A percentile compares a stretch with the other conserved stretches of the same genome.
phyloP scores from a whole-genome alignment of 1,139 yeast genomes.

The Yamadazyma spencermartinsiae region DNA sequence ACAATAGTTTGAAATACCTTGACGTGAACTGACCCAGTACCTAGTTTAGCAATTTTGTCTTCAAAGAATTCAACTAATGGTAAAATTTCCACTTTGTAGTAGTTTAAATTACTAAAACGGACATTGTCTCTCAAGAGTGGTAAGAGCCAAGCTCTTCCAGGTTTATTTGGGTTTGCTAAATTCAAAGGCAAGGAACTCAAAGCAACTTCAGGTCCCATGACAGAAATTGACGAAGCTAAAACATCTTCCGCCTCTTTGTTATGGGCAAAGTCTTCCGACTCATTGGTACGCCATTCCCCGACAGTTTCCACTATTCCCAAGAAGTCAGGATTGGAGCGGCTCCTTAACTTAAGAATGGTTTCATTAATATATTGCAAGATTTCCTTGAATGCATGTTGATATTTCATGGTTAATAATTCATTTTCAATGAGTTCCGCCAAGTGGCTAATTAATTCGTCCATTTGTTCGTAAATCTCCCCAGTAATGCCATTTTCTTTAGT shows the following conservation, averaged over 20 bases:
- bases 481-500: constrained; percentile 39
- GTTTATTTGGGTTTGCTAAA: constrained; percentile 44
- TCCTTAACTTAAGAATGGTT: constrained; percentile 61
- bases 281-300: constrained; percentile 85
- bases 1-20: constrained; percentile 80
- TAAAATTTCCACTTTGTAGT: constrained; percentile 59
- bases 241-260: constrained; percentile 80
- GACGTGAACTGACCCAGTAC: constrained; percentile 59
- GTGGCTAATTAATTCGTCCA: constrained; percentile 53
- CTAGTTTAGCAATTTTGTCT: constrained; percentile 44
- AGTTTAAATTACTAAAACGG: constrained; percentile 65
- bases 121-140: constrained; percentile 92
- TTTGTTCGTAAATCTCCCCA: constrained; percentile 48
- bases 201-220: constrained; percentile 85
- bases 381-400: constrained; percentile 74
- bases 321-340: constrained; percentile 73
- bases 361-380: constrained; percentile 71
- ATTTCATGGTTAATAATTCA: constrained; percentile 70
- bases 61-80: constrained; percentile 68
- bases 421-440: constrained; percentile 53
- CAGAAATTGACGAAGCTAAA: constrained; percentile 72
- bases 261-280: constrained; percentile 66
- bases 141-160: constrained; percentile 92
- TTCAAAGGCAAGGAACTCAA: constrained; percentile 76
- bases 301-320: constrained; percentile 65